These are phyloP conservation scores for Monosporozyma siamensis DNA, from an alignment of 805 yeast species.

Conservation along the genomic window DNA sequence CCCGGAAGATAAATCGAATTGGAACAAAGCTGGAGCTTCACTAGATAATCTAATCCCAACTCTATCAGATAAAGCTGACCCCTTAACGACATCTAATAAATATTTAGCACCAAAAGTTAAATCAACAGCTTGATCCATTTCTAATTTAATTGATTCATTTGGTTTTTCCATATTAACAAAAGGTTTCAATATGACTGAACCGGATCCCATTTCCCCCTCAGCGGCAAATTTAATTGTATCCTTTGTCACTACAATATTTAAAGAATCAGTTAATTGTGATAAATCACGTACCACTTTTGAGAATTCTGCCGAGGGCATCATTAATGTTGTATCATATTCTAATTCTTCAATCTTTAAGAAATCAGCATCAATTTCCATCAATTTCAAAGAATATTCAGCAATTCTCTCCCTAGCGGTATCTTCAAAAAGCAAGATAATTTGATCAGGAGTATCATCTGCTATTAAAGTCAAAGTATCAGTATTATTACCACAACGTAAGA, in stretches of 20 bases:
- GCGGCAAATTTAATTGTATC: conserved; percentile 84
- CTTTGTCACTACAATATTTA: conserved; percentile 78
- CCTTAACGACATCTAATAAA: conserved; percentile 84
- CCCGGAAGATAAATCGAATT: conserved; percentile 78
- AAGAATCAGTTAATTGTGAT: conserved; percentile 76
- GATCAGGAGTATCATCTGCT: conserved; percentile 84
- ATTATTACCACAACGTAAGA: conserved; percentile 83
- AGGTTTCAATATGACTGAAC: conserved; percentile 79
- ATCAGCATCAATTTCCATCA: conserved; percentile 96
- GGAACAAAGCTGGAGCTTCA: conserved; percentile 89
- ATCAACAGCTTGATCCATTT: conserved; percentile 77
- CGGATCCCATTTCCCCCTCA: conserved; percentile 87
- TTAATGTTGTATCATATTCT: conserved; percentile 78
- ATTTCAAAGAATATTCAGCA: conserved; percentile 80
- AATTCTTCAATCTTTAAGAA: conserved; percentile 88
- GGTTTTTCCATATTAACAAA: conserved; percentile 72
- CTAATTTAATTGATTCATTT: conserved; percentile 63
- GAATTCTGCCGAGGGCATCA: conserved; percentile 83
- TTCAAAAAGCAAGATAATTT: conserved; percentile 74
- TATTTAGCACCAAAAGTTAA: conserved; percentile 88
- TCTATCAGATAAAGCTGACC: conserved; percentile 63
- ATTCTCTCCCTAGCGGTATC: conserved; percentile 85
- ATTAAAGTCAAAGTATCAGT: conserved; percentile 79
- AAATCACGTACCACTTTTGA: conserved; percentile 85
- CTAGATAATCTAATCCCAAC: conserved; percentile 83